Base-by-base conservation (phyloP, 768 basidiomycete species). In the Mycena filopes region DNA sequence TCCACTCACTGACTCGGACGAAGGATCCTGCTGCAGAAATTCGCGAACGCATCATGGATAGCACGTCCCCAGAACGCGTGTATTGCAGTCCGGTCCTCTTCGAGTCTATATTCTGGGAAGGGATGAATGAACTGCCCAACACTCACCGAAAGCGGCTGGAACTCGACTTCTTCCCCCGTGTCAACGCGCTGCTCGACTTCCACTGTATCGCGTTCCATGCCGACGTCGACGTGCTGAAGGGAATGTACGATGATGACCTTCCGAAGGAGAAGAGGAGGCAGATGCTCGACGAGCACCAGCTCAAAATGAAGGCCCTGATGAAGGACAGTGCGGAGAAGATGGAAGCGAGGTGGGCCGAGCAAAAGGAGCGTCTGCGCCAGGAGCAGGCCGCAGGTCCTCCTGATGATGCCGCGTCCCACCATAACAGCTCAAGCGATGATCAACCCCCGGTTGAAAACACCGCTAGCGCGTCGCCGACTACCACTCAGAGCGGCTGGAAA, bases 141-240 rank as follows among this genome's bases (percentile, higher is more conserved):
- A 40, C 47, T 2, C 61, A 60, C 54, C 63, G 55, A 23, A 60
- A 38, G 31, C 7, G 10, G 16, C 23, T 69, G 20, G 68, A 65
- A 42, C 23, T 54, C 23, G 63, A 69, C 29, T 63, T 69, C 28
- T 60, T 64, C 7, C 46, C 20, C 2, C 68, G 68, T 2, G 64
- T 63, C 21, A 64, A 69, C 26, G 60, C 63, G 31, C 60, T 69
- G 16, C 60, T 69, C 43, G 68, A 69, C 15, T 69, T 65, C 29
- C 68, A 69, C 51, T 55, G 53, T 51, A 49, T 69, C 21, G 68
- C 68, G 9, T 69, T 69, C 43, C 63, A 69, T 28, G 63, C 68
- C 33, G 68, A 69, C 25, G 29, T 69, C 50, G 38, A 36, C 12
- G 64, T 69, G 18, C 18, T 69, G 55, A 65, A 60, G 68, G 46